Base-by-base conservation (phyloP, 1,284 basidiomycete genomes). In the Crepidotus sp. region DNA sequence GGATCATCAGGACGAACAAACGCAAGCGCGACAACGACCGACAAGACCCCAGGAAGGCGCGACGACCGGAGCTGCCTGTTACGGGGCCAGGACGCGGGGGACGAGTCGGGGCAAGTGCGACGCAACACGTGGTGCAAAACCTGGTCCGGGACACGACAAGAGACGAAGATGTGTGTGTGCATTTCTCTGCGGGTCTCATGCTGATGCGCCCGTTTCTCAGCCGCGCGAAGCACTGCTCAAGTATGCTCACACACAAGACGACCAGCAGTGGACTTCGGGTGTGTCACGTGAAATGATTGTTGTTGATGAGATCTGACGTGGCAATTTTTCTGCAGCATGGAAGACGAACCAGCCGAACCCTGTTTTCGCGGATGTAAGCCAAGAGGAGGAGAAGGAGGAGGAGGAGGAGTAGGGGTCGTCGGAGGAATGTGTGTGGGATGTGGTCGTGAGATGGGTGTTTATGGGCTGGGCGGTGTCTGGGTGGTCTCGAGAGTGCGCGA, bases 171-270 rank as follows among this genome's bases (percentile, higher is more conserved):
- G 92, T 95, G 69, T 75, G 92, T 42, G 25, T 46, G n/a, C n/a
- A 46, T 45, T 45, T 49, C 40, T 22, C 42, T 59, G 57, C 53
- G 4, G 26, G 46, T 51, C 46, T 34, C 44, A 51, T 29, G 25
- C 39, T 41, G 30, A 54, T 48, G 56, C 52, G 40, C 45, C 29
- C 2, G 4, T 1, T n/a, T 22, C 6, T 29, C 68, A 98, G 87
- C 95, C 95, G 24, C 82, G 95, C 52, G 93, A 97, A 67, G 95
- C 95, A 3, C 68, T 98, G 51, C 83, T 98, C 72, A 92, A 84
- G 66, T 98, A 95, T 58, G 95, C 94, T 15, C 69, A 82, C 17
- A 62, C 82, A 55, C 78, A 89, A 22, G 67, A 73, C 47, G 82
- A 93, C 59, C 85, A 84, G 37, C 73, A 79, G 55, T 92, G 83